These are phyloP conservation scores for Hansenula lynferdii DNA, from an alignment of 1,139 yeast species.

Conservation along the genomic window DNA sequence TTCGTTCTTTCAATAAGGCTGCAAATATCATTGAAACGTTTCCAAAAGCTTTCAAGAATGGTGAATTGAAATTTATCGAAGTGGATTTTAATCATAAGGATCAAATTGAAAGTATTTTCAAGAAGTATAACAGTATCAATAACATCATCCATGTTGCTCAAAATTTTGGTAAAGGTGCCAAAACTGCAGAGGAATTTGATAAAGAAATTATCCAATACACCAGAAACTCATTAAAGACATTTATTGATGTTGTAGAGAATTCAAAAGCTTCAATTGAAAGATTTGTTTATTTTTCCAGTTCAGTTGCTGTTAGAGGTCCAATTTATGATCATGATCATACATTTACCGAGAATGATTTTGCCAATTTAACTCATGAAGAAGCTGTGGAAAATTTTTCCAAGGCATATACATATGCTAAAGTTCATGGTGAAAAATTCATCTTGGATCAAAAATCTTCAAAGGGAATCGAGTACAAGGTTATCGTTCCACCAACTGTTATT, in stretches of 20 bases:
- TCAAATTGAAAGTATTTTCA: constrained; percentile 33
- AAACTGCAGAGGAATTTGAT: constrained; percentile 15
- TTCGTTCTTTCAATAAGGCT: constrained; percentile 29
- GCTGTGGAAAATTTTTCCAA: constrained; percentile 23
- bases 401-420: constrained; percentile 45
- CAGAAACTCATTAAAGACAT: constrained; percentile 39
- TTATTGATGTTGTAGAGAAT: constrained; percentile 36
- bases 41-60: constrained; percentile 1
- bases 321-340: constrained; percentile 3
- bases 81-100: constrained; percentile 28
- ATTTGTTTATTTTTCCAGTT: constrained; percentile 47
- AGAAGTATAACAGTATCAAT: constrained; percentile 26
- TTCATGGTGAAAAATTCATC: constrained; percentile 45
- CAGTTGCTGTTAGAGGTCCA: constrained; percentile 39
- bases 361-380: constrained; percentile 10
- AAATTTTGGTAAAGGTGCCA: constrained; percentile 17
- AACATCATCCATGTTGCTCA: constrained; percentile 40
- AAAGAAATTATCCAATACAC: constrained; percentile 41
- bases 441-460: constrained; percentile 31
- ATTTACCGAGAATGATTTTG: constrained; percentile 35
- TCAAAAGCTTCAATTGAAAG: constrained; percentile 42
- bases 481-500: constrained; percentile 10
- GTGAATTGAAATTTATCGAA: constrained; percentile 19
- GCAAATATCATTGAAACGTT: constrained; percentile 7
- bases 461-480: constrained; percentile 5